Evolutionary conservation across 176 grass and related monocot genomes (phyloP).

Genomic region (Bolboschoenus planiculmis): DNA sequence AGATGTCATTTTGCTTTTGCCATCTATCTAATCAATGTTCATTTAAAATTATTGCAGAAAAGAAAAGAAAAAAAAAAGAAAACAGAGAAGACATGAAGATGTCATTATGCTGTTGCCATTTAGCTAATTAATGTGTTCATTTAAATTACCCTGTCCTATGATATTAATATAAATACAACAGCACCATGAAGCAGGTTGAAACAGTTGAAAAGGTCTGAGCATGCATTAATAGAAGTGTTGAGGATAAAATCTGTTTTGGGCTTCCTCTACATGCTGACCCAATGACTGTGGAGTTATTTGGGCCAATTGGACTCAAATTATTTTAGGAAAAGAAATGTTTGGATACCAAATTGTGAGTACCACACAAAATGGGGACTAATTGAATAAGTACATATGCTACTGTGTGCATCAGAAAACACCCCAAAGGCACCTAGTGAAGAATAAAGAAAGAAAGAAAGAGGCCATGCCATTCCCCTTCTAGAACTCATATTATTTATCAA

Average conservation of each 20-base stretch:
- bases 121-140: conserved; percentile 4
- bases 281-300: neutral
- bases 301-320: neutral
- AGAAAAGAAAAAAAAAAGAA: neutral
- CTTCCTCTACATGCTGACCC: neutral
- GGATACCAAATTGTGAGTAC: neutral
- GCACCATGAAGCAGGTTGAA: neutral
- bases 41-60: neutral
- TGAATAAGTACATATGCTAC: neutral
- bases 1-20: neutral
- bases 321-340: neutral
- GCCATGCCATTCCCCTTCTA: neutral
- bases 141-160: neutral
- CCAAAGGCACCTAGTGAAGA: neutral
- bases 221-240: neutral
- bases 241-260: neutral
- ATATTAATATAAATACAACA: neutral
- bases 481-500: neutral
- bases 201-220: neutral
- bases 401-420: neutral
- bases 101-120: neutral
- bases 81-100: neutral
- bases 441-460: neutral
- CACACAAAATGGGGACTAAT: neutral
- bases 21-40: neutral